Conservation (phyloP, 257 asterid species). For the Rubia yunnanensis region DNA sequence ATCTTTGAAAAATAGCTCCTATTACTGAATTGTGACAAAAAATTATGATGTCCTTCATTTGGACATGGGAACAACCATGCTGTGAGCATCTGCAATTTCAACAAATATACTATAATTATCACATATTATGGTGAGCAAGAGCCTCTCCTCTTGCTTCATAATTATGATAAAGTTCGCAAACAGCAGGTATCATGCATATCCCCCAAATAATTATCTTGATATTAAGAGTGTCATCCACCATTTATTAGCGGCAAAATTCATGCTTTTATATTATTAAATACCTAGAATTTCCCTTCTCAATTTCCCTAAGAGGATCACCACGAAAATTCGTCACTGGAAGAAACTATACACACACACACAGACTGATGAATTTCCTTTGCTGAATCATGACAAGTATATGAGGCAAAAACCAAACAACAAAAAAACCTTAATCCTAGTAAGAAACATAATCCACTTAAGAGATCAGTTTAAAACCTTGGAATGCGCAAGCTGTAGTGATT, state of each 20-base stretch:
- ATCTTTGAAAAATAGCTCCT: neutral
- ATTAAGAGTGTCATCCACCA: neutral
- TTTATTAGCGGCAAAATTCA: neutral
- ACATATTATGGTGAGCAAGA: neutral
- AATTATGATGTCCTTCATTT: neutral
- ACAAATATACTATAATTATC: neutral
- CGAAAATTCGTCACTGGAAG: neutral
- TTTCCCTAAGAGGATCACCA: neutral
- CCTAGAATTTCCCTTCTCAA: neutral
- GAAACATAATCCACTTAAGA: neutral
- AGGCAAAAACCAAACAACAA: neutral
- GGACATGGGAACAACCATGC: neutral
- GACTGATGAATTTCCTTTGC: neutral
- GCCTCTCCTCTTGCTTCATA: neutral
- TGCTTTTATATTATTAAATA: neutral
- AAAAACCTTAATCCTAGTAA: neutral
- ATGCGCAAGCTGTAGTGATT: constrained; percentile 86
- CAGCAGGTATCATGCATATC: neutral
- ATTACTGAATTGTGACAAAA: neutral
- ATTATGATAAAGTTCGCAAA: neutral
- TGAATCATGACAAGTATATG: neutral
- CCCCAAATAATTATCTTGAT: neutral
- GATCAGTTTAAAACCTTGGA: constrained; percentile 47
- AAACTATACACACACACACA: neutral
- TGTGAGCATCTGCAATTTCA: neutral